Evolutionary conservation across 495 filamentous ascomycete genomes (phyloP), one percentile per base, ranked within the genome.

Genomic region (Aspergillus bertholletiae): DNA sequence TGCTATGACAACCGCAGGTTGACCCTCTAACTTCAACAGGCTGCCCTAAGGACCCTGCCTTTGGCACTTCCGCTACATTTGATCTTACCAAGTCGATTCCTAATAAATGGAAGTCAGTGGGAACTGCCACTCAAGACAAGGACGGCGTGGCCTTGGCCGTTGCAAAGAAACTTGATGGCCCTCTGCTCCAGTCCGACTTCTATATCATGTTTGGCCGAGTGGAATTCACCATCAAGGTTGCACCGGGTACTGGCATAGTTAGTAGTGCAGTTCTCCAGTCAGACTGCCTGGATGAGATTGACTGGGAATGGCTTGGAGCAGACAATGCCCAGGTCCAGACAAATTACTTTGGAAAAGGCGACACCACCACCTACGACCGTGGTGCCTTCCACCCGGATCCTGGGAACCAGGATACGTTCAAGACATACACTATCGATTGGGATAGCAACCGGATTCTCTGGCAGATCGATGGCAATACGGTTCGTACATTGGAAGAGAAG

Each of bases 321-420:
- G 82, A 89, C 60, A 66, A 70, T 37, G 75, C 73, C 39, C 65
- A 78, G 24, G 88, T 82, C 13, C 83, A 88, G 61, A 92, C 78
- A 73, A 95, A 95, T 72, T 96, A 90, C 64, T 96, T 91, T 60
- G 90, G 91, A 60, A 93, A 94, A 67, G 90, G 89, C 34, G 68
- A 83, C 55, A 91, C 89, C 43, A 77, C 72, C 5, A 75, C 76
- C 24, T 88, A 80, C 66, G 82, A 84, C 64, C 83, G 85, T 20
- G 88, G 80, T 49, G 75, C 75, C 23, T 81, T 77, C 61, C 79
- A 84, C 61, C 62, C 72, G 6, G 79, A 83, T 27, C 44, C 76
- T 20, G 67, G 69, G 6, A 80, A 77, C 28, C 79, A 83, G 30
- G 65, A 74, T n/a, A 73, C 75, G 46, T 89, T 84, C 67, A 87